These are phyloP conservation scores for Candida qinlingensis DNA, from an alignment of 805 yeast species.

Conservation along the genomic window DNA sequence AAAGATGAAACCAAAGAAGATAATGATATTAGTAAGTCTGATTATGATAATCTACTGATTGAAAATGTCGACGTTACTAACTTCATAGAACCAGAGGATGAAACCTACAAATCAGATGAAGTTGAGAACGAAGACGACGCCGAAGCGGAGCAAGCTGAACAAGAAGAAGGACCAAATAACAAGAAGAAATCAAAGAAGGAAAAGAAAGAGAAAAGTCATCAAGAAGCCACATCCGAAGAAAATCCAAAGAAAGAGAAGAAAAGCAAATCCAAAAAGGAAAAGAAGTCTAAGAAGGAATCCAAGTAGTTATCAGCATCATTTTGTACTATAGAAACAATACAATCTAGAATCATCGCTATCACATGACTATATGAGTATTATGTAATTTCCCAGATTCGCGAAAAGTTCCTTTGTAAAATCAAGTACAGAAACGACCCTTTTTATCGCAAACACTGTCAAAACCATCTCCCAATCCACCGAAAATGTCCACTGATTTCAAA, in stretches of 20 bases:
- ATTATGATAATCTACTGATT: neutral
- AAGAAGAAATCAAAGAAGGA: constrained; percentile 7
- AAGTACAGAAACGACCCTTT: too few species aligned
- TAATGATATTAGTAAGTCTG: constrained; percentile 7
- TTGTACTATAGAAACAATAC: too few species aligned
- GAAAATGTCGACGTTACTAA: neutral
- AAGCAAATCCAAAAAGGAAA: constrained; percentile 9
- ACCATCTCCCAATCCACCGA: too few species aligned
- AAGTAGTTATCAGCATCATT: too few species aligned
- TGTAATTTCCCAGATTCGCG: too few species aligned
- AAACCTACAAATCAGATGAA: constrained; percentile 27
- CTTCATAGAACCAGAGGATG: constrained; percentile 40
- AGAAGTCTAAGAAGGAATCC: constrained; percentile 5
- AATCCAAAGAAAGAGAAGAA: neutral
- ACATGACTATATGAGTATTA: too few species aligned
- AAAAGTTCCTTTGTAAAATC: too few species aligned
- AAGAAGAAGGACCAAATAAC: neutral
- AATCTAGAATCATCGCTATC: too few species aligned
- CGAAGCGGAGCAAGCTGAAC: neutral
- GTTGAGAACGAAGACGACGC: constrained; percentile 6
- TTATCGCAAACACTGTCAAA: too few species aligned
- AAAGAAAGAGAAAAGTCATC: constrained; percentile 3
- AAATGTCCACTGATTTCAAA: constrained; percentile 24
- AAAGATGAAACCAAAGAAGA: constrained; percentile 4
- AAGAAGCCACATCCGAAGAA: neutral